These are phyloP conservation scores for Aspergillus sp. DNA, from an alignment of 2,329 filamentous ascomycete genomes.

Conservation along the genomic window DNA sequence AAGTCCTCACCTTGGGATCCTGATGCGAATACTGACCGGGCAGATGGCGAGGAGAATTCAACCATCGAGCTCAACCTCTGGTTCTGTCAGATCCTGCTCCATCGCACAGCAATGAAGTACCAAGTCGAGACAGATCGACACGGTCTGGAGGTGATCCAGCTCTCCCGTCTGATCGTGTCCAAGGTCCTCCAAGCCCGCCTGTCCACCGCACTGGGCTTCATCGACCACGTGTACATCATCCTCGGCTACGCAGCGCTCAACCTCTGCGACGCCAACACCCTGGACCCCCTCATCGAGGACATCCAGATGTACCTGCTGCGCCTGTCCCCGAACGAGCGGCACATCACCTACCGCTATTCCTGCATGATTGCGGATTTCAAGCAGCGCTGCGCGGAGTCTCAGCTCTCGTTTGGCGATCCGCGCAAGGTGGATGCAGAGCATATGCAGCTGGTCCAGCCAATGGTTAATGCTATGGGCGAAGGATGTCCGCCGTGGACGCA, in stretches of 20 bases:
- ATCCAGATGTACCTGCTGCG: conserved; percentile 33
- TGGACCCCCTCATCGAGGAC: conserved; percentile 33
- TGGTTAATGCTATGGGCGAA: conserved; percentile 25
- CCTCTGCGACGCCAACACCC: conserved; percentile 32
- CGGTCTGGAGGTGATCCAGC: conserved; percentile 27
- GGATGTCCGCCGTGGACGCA: conserved; percentile 25
- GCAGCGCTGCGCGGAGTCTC: conserved; percentile 27
- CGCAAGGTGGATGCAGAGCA: conserved; percentile 23
- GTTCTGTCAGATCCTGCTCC: conserved; percentile 36
- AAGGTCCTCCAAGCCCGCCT: conserved; percentile 29
- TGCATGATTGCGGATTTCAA: conserved; percentile 32
- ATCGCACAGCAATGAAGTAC: conserved; percentile 28
- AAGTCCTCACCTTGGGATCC: conserved; percentile 2
- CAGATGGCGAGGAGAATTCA: conserved; percentile 29
- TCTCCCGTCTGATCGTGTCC: conserved; percentile 30
- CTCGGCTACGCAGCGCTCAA: conserved; percentile 36
- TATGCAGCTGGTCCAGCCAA: conserved; percentile 20
- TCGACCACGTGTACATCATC: conserved; percentile 34
- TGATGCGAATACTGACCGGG: not conserved
- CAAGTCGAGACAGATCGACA: conserved; percentile 27
- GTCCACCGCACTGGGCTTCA: conserved; percentile 24
- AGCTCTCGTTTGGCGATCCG: conserved; percentile 15
- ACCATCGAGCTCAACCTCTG: conserved; percentile 33
- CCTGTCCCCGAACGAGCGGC: conserved; percentile 31
- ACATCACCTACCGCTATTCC: conserved; percentile 33